Conservation (phyloP, 1,284 basidiomycete genomes). For the Rhodotorula glutinis region DNA sequence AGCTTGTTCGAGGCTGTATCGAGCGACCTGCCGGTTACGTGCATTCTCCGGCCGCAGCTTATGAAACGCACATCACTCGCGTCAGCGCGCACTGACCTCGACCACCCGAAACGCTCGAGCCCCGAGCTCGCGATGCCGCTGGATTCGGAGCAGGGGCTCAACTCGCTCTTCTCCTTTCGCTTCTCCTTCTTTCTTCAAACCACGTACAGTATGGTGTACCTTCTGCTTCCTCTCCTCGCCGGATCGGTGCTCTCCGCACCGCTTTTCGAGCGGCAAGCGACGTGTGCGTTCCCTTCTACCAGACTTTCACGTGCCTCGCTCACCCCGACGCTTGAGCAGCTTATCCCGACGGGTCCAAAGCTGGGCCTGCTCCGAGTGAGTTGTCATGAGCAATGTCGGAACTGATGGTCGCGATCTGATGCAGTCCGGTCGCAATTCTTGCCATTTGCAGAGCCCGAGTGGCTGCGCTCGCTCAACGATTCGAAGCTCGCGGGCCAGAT, state of each 20-base stretch:
- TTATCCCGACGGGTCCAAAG: background rate
- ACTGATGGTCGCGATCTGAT: background rate
- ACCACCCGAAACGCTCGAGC: too few species aligned
- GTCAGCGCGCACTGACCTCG: too few species aligned
- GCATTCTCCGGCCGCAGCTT: too few species aligned
- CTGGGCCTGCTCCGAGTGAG: conserved; percentile 11
- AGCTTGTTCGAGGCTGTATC: too few species aligned
- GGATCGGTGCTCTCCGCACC: background rate
- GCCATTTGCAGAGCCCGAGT: background rate
- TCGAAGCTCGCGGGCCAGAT: conserved; percentile 23
- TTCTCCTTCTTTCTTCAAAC: too few species aligned
- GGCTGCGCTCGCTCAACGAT: conserved; percentile 16
- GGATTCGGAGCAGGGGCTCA: too few species aligned
- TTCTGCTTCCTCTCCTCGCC: background rate
- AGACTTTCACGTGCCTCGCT: background rate
- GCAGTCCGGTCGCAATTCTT: background rate
- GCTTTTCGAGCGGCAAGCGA: background rate
- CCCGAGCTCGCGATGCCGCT: too few species aligned
- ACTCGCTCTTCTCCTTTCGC: too few species aligned
- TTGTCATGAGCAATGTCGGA: background rate
- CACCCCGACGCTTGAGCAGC: background rate
- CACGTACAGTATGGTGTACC: background rate
- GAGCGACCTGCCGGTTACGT: too few species aligned
- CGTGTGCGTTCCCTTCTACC: background rate
- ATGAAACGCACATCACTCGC: too few species aligned